Evolutionary conservation across 228 moss, liverwort and hornwort species (phyloP), one percentile per base, ranked within the genome.

Genomic region (Sphagnum fallax): DNA sequence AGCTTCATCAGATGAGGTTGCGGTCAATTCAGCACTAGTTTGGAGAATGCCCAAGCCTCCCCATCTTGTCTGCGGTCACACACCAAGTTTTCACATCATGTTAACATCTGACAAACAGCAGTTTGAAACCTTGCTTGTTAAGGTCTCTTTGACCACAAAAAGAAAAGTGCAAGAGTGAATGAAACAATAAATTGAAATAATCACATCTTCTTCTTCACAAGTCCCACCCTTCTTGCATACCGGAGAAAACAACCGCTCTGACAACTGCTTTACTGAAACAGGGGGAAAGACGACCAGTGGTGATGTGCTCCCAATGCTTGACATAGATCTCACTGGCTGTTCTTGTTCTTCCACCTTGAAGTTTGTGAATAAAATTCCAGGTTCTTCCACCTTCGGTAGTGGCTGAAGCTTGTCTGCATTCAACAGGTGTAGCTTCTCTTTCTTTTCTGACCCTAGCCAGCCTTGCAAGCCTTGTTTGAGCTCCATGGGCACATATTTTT

Each of bases 21-120:
- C 79, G 52, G 82, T 75, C 68, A 85, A 75, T 75, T 85, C 85
- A 52, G 82, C 82, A 66, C 77, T 75, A 0, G 79, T 85, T 70
- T 85, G 85, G 66, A 82, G 82, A 65, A 62, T 77, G 75, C 79
- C 76, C 77, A 85, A 57, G 68, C 85, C 81, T 77, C 85, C 85
- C 69, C 74, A 60, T 76, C 75, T 79, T 77, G 79, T 79, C 81
- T 85, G 85, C 79, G 72, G 55, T 67, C 65, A 75, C 69, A 15
- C 61, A 49, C 59, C 58, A 69, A 68, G 51, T 32, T 32, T 32
- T 32, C 32, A 32, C 32, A 32, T 32, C 32, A 32, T 2, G 32
- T 32, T 32, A 32, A 32, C 32, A 32, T 32, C 32, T 32, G 32
- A 32, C 32, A 32, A 32, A 32, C 32, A 32, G 32, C 32, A 32